Conservation (phyloP, 2,329 filamentous ascomycete genomes). For the Zelopaecilomyces penicillatus region DNA sequence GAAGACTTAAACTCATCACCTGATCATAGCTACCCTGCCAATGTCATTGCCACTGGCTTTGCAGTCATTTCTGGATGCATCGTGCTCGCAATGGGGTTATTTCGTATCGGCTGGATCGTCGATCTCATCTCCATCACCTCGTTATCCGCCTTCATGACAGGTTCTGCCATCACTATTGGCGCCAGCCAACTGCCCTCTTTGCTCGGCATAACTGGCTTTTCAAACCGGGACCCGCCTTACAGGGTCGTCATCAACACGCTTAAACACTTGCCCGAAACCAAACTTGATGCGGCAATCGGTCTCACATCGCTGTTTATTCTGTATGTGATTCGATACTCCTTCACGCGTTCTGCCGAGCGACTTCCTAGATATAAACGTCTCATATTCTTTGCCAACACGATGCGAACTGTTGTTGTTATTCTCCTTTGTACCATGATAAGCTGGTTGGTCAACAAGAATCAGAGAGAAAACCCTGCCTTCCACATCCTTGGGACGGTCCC, state of each 20-base stretch:
- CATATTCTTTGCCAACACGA: constrained; percentile 84
- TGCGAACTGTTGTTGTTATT: constrained; percentile 87
- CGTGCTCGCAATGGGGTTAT: constrained; percentile 68
- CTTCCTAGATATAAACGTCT: constrained; percentile 61
- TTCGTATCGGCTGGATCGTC: constrained; percentile 80
- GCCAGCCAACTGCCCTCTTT: constrained; percentile 74
- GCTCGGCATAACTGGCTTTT: constrained; percentile 69
- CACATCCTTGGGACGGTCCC: constrained; percentile 70
- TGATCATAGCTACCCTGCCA: constrained; percentile 48
- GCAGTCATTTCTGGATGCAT: constrained; percentile 71
- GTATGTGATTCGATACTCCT: constrained; percentile 62
- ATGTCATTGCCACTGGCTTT: constrained; percentile 69
- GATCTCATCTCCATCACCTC: constrained; percentile 87
- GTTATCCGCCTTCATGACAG: constrained; percentile 94
- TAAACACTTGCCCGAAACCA: constrained; percentile 57
- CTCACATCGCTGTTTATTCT: constrained; percentile 72
- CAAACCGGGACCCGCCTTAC: constrained; percentile 72
- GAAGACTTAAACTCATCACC: constrained; percentile 44
- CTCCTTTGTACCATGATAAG: constrained; percentile 87
- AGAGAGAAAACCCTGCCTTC: constrained; percentile 57
- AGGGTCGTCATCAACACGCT: constrained; percentile 74
- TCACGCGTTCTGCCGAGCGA: constrained; percentile 59
- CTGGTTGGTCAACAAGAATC: constrained; percentile 70
- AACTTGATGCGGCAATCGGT: constrained; percentile 79
- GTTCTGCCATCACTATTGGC: constrained; percentile 82